These are phyloP conservation scores for Coemansia guatemalensis DNA, from an alignment of 192 early-diverging fungal species.

Conservation along the genomic window DNA sequence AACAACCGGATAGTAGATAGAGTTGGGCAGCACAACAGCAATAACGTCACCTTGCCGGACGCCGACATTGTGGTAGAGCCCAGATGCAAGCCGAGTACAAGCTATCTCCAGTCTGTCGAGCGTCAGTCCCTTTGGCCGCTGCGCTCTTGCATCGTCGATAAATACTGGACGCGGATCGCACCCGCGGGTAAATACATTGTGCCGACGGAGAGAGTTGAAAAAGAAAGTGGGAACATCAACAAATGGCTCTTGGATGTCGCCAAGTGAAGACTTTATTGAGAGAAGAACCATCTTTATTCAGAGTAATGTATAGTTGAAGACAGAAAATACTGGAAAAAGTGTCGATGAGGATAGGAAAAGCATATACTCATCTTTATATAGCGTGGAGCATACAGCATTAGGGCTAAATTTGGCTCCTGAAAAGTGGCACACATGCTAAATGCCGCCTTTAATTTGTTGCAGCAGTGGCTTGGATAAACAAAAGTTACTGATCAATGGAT, in stretches of 20 bases:
- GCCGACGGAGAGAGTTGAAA: constrained; percentile 8
- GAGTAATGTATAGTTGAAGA: no score
- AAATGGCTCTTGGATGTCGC: constrained; percentile 13
- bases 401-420: no score
- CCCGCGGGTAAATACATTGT: not conserved
- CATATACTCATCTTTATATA: no score
- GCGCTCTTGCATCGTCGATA: constrained; percentile 6
- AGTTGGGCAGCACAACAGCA: constrained; percentile 71
- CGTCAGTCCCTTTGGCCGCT: constrained; percentile 1
- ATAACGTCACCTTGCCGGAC: constrained; percentile 70
- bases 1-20: constrained; percentile 63
- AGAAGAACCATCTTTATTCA: not conserved
- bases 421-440: no score
- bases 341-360: no score
- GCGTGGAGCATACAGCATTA: no score
- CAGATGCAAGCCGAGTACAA: constrained; percentile 16
- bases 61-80: constrained; percentile 46
- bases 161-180: constrained; percentile 20
- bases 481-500: no score
- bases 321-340: no score
- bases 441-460: no score
- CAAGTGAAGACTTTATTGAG: constrained; percentile 5
- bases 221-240: constrained; percentile 19
- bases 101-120: constrained; percentile 18
- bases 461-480: no score